These are phyloP conservation scores for Cocos nucifera DNA, from an alignment of 176 grass and related monocot species.

Conservation along the genomic window DNA sequence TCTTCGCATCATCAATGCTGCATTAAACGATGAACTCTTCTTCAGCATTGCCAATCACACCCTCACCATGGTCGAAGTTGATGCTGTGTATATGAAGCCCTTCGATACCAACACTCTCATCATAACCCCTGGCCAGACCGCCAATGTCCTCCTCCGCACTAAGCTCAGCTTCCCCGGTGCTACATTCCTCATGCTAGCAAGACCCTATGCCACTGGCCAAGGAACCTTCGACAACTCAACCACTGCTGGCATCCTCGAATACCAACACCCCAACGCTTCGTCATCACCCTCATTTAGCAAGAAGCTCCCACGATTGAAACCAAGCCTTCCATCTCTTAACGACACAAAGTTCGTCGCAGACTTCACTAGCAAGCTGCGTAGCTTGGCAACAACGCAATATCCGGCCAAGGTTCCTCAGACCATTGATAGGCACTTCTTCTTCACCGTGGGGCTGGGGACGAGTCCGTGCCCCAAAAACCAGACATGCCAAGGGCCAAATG, in stretches of 20 bases:
- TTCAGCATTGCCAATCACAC: slow-evolving; percentile 55
- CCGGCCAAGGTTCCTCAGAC: neutral
- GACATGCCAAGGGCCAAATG: neutral
- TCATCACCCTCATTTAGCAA: neutral
- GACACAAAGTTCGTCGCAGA: too few relatives aligned
- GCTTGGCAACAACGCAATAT: neutral
- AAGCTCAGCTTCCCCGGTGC: neutral
- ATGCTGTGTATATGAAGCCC: slow-evolving; percentile 52
- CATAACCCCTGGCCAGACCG: slow-evolving; percentile 62
- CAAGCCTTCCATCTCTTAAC: neutral
- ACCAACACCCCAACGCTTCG: slow-evolving; percentile 4
- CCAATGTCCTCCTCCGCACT: slow-evolving; percentile 50
- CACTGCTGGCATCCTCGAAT: slow-evolving; percentile 47
- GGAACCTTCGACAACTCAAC: slow-evolving; percentile 78
- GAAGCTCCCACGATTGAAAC: neutral
- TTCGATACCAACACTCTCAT: slow-evolving; percentile 47
- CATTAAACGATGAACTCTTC: slow-evolving; percentile 61
- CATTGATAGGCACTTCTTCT: neutral
- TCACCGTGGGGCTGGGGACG: neutral
- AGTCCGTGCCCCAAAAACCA: neutral
- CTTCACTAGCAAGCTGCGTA: neutral
- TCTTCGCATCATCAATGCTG: slow-evolving; percentile 62
- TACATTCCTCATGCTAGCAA: slow-evolving; percentile 38
- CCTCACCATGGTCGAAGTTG: slow-evolving; percentile 52
- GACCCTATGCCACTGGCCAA: slow-evolving; percentile 38